Evolutionary conservation across 805 yeast species (phyloP), one percentile per base, ranked within the genome.

Genomic region (Saturnispora halmiae): DNA sequence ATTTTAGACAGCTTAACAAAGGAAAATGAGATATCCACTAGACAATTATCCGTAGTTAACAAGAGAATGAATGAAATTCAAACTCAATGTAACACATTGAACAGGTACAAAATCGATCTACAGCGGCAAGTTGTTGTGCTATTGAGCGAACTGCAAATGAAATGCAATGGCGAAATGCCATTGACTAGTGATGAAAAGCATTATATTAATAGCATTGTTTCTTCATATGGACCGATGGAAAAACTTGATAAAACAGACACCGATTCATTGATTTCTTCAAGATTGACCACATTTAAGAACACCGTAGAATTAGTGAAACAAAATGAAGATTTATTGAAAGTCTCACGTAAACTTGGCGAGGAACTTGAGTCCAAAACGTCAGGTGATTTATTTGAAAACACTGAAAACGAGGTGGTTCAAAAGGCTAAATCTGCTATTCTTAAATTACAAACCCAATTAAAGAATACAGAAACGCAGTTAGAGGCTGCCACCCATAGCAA

Each of bases 41-140:
- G 47, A 3, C 51, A 52, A 26, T 38, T 52, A 10, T 54, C 46
- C 13, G 40, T 50, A n/a, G 47, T 58, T 21, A 49, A 46, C 21
- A 57, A 53, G 36, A 63, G 57, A 36, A 47, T 56, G 26, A 53
- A 59, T 10, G 81, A 75, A 40, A 58, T 64, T 32, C 69, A 69
- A 46, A 56, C 63, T 20, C 80, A 76, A 48, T 54, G 70, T 11
- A 60, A 56, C 13, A 62, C 72, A 4, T 56, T 82, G 46, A 67
- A 70, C 34, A 73, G 70, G 42, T 77, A 80, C 47, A 72, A 80
- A 32, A 62, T 69, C 22, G 96, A 90, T 53, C 63, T 90, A 30
- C 83, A 94, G 6, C 75, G 78, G 32, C 97, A 90, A 56, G 72
- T 92, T n/a, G 85, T 83, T 49, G 71, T 69, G 36, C 67, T 87